phyloP scores from a whole-genome alignment of 768 basidiomycete genomes.

The Mycena capillaripes region DNA sequence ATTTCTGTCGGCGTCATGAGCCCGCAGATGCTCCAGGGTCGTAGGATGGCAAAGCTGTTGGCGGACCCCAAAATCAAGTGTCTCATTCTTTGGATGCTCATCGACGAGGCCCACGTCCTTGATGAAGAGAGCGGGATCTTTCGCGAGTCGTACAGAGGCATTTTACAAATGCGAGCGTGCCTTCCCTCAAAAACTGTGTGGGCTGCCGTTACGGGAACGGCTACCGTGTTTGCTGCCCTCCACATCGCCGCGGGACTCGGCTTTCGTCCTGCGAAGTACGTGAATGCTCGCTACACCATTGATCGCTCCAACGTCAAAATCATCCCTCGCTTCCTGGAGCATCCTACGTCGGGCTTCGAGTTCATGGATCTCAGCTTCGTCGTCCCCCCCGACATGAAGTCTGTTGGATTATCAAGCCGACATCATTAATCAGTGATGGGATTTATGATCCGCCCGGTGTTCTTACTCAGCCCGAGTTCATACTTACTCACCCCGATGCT shows the following conservation, averaged over 20 bases:
- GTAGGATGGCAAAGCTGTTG: constrained; percentile 3
- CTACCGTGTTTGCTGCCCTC: constrained; percentile 20
- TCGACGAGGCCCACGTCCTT: constrained; percentile 33
- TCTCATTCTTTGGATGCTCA: constrained; percentile 26
- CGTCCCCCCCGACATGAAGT: constrained; percentile 4
- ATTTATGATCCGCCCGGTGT: neutral
- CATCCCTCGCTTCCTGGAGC: constrained; percentile 27
- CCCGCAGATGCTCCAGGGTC: constrained; percentile 31
- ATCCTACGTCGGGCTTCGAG: constrained; percentile 1
- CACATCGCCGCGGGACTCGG: constrained; percentile 26
- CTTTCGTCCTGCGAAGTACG: constrained; percentile 28
- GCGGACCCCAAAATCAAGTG: neutral
- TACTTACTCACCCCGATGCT: too few relatives aligned
- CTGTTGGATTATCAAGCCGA: neutral
- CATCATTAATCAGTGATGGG: neutral
- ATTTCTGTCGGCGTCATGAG: constrained; percentile 29
- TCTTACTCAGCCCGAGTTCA: neutral
- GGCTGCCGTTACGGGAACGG: constrained; percentile 36
- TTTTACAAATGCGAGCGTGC: constrained; percentile 26
- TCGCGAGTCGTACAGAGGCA: constrained; percentile 13
- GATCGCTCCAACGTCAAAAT: constrained; percentile 30
- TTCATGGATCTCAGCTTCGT: constrained; percentile 26
- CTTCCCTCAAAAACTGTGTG: constrained; percentile 32
- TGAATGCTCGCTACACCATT: constrained; percentile 33
- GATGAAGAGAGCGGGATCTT: constrained; percentile 23